A percentile compares a stretch with the other conserved stretches of the same genome.
These are phyloP conservation scores for Selenicereus undatus DNA, from an alignment of 148 eudicot species.

Conservation along the genomic window DNA sequence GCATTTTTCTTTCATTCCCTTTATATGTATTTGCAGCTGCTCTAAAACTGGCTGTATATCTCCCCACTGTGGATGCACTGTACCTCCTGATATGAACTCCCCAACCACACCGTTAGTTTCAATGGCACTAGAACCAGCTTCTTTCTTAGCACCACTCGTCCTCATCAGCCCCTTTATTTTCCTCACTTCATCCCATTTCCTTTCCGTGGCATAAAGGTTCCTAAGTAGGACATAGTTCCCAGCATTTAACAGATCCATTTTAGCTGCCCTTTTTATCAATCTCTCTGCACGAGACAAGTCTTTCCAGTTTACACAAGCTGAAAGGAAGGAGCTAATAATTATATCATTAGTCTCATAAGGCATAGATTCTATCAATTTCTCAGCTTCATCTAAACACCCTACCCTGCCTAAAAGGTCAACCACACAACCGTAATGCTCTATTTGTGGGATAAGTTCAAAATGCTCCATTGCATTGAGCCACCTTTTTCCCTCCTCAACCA, in stretches of 20 bases:
- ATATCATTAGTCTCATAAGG: slow-evolving; percentile 76
- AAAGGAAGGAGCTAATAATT: slow-evolving; percentile 65
- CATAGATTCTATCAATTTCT: slow-evolving; percentile 54
- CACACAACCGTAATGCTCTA: slow-evolving; percentile 85
- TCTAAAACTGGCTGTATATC: slow-evolving; percentile 29
- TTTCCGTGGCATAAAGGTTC: slow-evolving; percentile 67
- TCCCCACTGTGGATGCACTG: slow-evolving; percentile 41
- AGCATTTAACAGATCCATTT: slow-evolving; percentile 43
- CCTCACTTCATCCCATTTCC: slow-evolving; percentile 68
- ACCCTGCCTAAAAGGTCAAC: slow-evolving; percentile 73
- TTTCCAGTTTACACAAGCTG: slow-evolving; percentile 59
- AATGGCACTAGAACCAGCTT: slow-evolving; percentile 68
- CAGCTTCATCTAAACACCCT: slow-evolving; percentile 77
- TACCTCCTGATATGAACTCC: slow-evolving; percentile 65
- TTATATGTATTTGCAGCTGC: slow-evolving; percentile 50
- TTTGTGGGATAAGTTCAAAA: slow-evolving; percentile 43
- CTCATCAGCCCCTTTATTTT: slow-evolving; percentile 53
- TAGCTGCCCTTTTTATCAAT: slow-evolving; percentile 39
- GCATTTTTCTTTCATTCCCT: slow-evolving; percentile 16
- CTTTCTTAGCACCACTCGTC: slow-evolving; percentile 62
- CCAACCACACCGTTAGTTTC: slow-evolving; percentile 52
- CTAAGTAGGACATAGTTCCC: slow-evolving; percentile 64
- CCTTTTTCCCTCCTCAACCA: slow-evolving; percentile 67
- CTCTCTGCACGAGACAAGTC: slow-evolving; percentile 67
- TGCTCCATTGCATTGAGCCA: slow-evolving; percentile 54